Evolutionary conservation across 2,329 filamentous ascomycete genomes (phyloP).

Genomic region (Fusarium compactum): DNA sequence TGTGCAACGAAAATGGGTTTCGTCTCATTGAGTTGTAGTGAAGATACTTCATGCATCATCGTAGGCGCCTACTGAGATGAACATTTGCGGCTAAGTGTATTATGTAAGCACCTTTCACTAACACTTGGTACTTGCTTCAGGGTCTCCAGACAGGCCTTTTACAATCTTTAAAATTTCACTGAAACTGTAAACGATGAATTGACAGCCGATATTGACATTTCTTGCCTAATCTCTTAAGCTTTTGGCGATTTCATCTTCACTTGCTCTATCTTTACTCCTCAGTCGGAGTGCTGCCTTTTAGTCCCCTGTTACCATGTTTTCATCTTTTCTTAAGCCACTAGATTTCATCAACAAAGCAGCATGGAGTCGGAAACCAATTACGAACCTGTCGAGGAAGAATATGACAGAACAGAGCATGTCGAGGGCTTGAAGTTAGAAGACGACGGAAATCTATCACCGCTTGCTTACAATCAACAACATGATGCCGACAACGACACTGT

Average conservation of each 20-base stretch:
- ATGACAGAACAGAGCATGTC: conserved; percentile 7
- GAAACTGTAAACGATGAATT: conserved; percentile 14
- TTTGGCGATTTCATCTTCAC: not conserved
- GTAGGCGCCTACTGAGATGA: not conserved
- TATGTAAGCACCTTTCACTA: conserved; percentile 40
- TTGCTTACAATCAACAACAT: not conserved
- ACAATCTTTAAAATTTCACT: not conserved
- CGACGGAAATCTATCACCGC: not conserved
- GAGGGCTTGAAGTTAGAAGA: conserved; percentile 24
- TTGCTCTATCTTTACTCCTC: conserved; percentile 5
- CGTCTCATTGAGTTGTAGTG: conserved; percentile 17
- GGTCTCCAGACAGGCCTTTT: not conserved
- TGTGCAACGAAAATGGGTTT: conserved; percentile 14
- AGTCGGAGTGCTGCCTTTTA: conserved; percentile 11
- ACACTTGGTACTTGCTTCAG: conserved; percentile 3
- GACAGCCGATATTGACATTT: conserved; percentile 3
- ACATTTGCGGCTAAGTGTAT: not conserved
- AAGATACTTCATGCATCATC: conserved; percentile 4
- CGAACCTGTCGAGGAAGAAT: conserved; percentile 32
- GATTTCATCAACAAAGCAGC: conserved; percentile 39
- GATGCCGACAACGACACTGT: conserved; percentile 16
- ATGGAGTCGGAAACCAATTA: conserved; percentile 50
- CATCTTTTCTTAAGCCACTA: conserved; percentile 35
- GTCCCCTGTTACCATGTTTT: conserved; percentile 48
- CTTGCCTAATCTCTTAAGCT: not conserved